Base-by-base conservation (phyloP, 2,329 filamentous ascomycete species). In the Ilyonectria destructans region DNA sequence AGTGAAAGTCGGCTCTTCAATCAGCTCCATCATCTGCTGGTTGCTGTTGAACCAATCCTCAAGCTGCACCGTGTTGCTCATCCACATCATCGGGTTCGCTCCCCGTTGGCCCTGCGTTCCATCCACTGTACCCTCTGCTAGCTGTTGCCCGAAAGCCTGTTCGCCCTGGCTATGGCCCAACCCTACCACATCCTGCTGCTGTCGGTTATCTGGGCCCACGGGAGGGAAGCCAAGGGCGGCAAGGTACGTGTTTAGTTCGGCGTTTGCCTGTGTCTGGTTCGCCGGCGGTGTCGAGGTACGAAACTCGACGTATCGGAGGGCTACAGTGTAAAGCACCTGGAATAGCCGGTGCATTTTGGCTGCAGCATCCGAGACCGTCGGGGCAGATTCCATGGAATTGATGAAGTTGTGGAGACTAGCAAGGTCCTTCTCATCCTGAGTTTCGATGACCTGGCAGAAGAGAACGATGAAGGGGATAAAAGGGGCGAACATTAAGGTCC, bases 231-330 rank as follows among this genome's bases (percentile, higher is more conserved):
- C 87, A 3, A 89, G 78, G 0, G 86, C 86, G 45, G 82, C 83
- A 0, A 90, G 81, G 46, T 77, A 77, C 4, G 62, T 75, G 33
- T 77, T 75, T 6, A 77, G 71, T 57, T 77, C 75, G 21, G 71
- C 72, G 19, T 67, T 75, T 7, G 73, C 73, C 65, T 88, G 74
- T 3, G 82, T 77, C 67, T 79, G 74, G 54, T 73, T 72, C 23
- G 76, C 78, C 7, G 73, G 71, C 7, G 74, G 75, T 3, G 75
- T 70, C 7, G 67, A 69, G 31, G 71, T 73, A 58, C 87, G 88
- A 2, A 87, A 86, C 73, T 90, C 86, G 17, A 90, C 81, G 69
- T 91, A 91, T 5, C 90, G 81, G 40, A 85, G 82, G 0, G 89
- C 89, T 8, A 91, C 86, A 40, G 83, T 88, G 69, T 87, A 85